These are phyloP conservation scores for Trametes punicea DNA, from an alignment of 768 basidiomycete species.

Conservation along the genomic window DNA sequence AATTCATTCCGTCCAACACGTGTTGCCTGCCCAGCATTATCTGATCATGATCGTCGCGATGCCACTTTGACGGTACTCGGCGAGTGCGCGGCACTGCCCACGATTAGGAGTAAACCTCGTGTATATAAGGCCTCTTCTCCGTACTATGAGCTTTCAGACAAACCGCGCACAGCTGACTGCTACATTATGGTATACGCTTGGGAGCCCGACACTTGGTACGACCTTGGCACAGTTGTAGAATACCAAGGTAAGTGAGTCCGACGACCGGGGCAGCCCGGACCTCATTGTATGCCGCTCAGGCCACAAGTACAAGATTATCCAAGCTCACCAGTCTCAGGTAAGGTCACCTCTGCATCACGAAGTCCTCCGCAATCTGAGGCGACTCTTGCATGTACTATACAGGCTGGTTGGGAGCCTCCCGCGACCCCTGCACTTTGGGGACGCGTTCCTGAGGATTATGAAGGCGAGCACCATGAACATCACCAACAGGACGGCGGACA, in stretches of 20 bases:
- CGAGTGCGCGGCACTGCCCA: conserved; percentile 4
- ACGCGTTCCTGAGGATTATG: conserved; percentile 36
- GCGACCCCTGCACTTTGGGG: conserved; percentile 69
- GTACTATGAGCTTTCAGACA: neutral
- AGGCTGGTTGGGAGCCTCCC: conserved; percentile 69
- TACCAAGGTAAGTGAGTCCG: conserved; percentile 46
- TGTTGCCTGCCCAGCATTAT: conserved; percentile 8
- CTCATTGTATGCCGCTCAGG: conserved; percentile 33
- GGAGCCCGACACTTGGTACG: conserved; percentile 64
- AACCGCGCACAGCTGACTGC: neutral
- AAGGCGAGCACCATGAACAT: conserved; percentile 9
- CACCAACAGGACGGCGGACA: conserved; percentile 21
- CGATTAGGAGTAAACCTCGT: neutral
- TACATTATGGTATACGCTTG: conserved; percentile 36
- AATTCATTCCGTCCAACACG: too few species aligned
- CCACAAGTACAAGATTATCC: conserved; percentile 63
- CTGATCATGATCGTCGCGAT: conserved; percentile 13
- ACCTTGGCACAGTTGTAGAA: conserved; percentile 48
- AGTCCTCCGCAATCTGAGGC: neutral
- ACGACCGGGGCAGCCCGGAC: neutral
- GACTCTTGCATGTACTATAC: neutral
- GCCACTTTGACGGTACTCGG: conserved; percentile 8
- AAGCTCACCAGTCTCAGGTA: conserved; percentile 69
- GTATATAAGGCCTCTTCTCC: conserved; percentile 10
- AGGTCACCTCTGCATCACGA: neutral